Conservation (phyloP, 306 rosid species). For the Acacia melanoxylon region DNA sequence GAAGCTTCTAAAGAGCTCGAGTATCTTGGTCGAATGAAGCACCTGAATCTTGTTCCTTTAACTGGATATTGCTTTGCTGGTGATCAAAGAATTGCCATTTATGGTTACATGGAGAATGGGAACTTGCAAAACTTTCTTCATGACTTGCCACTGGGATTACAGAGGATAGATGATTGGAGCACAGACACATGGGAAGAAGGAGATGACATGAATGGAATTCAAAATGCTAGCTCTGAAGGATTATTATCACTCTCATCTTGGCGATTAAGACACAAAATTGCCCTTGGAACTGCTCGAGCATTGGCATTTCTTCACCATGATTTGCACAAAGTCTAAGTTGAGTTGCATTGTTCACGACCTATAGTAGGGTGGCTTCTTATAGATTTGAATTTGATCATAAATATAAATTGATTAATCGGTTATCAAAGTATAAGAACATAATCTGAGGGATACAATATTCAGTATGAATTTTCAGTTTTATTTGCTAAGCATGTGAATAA, state of each 20-base stretch:
- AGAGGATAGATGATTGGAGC: slow-evolving; percentile 91
- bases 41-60: slow-evolving; percentile 90
- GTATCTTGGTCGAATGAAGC: slow-evolving; percentile 95
- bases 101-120: slow-evolving; percentile 99
- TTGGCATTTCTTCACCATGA: slow-evolving; percentile 74
- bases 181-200: slow-evolving; percentile 93
- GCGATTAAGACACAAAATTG: slow-evolving; percentile 89
- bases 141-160: slow-evolving; percentile 92
- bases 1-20: slow-evolving; percentile 95
- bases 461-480: background rate
- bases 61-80: slow-evolving; percentile 99
- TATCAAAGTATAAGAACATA: background rate
- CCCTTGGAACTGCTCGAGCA: slow-evolving; percentile 93
- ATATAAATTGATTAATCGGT: background rate
- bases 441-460: background rate
- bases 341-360: too few relatives aligned
- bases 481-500: background rate
- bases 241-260: slow-evolving; percentile 63
- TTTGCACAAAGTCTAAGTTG: background rate
- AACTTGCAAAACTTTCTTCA: slow-evolving; percentile 91
- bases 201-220: slow-evolving; percentile 58
- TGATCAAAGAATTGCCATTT: slow-evolving; percentile 92
- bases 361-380: too few relatives aligned
- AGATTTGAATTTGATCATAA: too few relatives aligned
- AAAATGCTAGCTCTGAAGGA: slow-evolving; percentile 81